Conservation (phyloP, 192 early-diverging fungal species). For the Coemansia sp. region DNA sequence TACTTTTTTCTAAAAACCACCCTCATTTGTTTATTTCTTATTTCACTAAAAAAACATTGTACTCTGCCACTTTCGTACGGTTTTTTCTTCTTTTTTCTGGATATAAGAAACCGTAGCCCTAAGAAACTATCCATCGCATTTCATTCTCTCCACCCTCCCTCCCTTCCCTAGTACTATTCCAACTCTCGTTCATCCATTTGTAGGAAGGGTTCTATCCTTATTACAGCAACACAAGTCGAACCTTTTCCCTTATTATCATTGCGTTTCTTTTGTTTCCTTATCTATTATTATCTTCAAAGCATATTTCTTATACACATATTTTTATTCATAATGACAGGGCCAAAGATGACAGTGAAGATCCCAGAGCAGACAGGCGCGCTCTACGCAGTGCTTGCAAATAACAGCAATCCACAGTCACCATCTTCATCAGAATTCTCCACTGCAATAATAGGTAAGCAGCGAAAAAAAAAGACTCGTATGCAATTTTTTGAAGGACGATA, state of each 20-base stretch:
- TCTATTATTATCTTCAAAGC: too few relatives aligned
- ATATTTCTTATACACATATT: too few relatives aligned
- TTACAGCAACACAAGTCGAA: too few relatives aligned
- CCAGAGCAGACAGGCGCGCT: constrained; percentile 8
- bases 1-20: too few relatives aligned
- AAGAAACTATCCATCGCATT: too few relatives aligned
- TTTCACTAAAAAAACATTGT: background rate
- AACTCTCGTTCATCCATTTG: too few relatives aligned
- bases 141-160: too few relatives aligned
- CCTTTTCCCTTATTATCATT: background rate
- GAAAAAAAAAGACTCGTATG: background rate
- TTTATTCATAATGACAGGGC: constrained; percentile 1
- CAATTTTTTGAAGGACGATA: background rate
- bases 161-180: too few relatives aligned
- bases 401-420: constrained; percentile 17
- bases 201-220: too few relatives aligned
- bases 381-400: constrained; percentile 15
- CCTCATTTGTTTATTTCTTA: background rate
- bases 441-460: constrained; percentile 7
- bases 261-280: too few relatives aligned
- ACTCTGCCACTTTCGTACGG: too few relatives aligned
- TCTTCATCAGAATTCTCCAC: constrained; percentile 11
- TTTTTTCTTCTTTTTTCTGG: constrained; percentile 1
- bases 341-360: constrained; percentile 2
- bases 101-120: background rate